These are phyloP conservation scores for Metschnikowia lochheadii DNA, from an alignment of 805 yeast genomes.

Conservation along the genomic window DNA sequence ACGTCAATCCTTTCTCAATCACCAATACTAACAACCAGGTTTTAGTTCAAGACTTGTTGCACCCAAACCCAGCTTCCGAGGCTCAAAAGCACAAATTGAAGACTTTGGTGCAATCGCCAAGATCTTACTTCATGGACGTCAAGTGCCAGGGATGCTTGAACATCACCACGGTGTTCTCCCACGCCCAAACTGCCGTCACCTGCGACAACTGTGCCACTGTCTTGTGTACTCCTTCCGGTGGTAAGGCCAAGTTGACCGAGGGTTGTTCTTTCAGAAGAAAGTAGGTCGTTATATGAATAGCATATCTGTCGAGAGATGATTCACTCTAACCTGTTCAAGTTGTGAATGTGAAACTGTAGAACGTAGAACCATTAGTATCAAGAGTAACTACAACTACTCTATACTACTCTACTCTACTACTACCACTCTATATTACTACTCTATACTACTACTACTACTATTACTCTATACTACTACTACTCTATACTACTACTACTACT, in stretches of 20 bases:
- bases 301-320: background rate
- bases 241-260: conserved; percentile 42
- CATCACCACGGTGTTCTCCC: conserved; percentile 40
- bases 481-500: too few species aligned
- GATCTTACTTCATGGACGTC: conserved; percentile 42
- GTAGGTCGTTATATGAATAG: conserved; percentile 16
- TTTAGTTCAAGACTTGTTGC: conserved; percentile 42
- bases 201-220: conserved; percentile 40
- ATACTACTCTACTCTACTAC: too few species aligned
- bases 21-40: conserved; percentile 24
- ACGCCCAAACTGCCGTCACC: conserved; percentile 41
- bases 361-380: too few species aligned
- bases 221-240: conserved; percentile 41
- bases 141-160: conserved; percentile 41
- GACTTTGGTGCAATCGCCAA: conserved; percentile 39
- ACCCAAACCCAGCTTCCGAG: conserved; percentile 38
- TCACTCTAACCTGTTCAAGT: too few species aligned
- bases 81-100: conserved; percentile 36
- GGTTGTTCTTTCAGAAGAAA: conserved; percentile 41
- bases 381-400: too few species aligned
- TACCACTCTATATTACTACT: too few species aligned
- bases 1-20: too few species aligned
- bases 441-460: too few species aligned
- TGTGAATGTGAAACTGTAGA: too few species aligned
- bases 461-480: too few species aligned